phyloP scores from a whole-genome alignment of 2,329 filamentous ascomycete genomes.

The Zasmidium angulare region DNA sequence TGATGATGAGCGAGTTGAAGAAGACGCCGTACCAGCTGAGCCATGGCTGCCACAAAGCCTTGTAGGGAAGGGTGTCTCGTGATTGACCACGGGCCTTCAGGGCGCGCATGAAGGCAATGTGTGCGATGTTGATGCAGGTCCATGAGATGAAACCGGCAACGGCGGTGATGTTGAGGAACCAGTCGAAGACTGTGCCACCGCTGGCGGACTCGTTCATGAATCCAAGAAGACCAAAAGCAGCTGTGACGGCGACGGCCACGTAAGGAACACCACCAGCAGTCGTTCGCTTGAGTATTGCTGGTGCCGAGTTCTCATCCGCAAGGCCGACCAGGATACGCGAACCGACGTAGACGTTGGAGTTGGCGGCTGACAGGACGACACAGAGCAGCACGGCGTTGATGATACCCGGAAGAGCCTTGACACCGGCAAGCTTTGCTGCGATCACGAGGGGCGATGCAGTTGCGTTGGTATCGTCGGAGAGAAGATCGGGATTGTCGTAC shows the following conservation, averaged over 20 bases:
- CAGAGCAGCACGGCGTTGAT: slow-evolving; percentile 72
- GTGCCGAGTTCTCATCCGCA: slow-evolving; percentile 59
- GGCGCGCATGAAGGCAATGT: slow-evolving; percentile 70
- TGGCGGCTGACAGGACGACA: slow-evolving; percentile 67
- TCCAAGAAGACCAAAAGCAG: slow-evolving; percentile 67
- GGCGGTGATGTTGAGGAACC: slow-evolving; percentile 72
- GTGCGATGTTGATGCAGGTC: slow-evolving; percentile 67
- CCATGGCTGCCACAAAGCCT: slow-evolving; percentile 68
- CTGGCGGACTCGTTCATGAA: slow-evolving; percentile 73
- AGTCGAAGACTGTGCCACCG: slow-evolving; percentile 67
- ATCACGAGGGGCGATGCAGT: slow-evolving; percentile 67
- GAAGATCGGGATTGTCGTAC: slow-evolving; percentile 37
- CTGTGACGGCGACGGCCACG: slow-evolving; percentile 67
- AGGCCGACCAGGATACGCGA: slow-evolving; percentile 68
- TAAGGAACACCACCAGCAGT: slow-evolving; percentile 68
- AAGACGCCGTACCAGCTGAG: slow-evolving; percentile 66
- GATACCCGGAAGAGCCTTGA: slow-evolving; percentile 60
- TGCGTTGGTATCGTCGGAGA: slow-evolving; percentile 41
- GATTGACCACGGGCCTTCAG: slow-evolving; percentile 67
- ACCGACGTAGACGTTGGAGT: slow-evolving; percentile 67
- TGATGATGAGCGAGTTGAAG: slow-evolving; percentile 68
- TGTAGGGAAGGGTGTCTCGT: slow-evolving; percentile 68
- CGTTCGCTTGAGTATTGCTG: slow-evolving; percentile 56
- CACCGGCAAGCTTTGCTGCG: slow-evolving; percentile 60
- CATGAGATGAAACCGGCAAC: slow-evolving; percentile 75